A percentile compares a stretch with the other conserved stretches of the same genome.
Conservation (phyloP, 495 filamentous ascomycete species). For the Cercophora scortea region DNA sequence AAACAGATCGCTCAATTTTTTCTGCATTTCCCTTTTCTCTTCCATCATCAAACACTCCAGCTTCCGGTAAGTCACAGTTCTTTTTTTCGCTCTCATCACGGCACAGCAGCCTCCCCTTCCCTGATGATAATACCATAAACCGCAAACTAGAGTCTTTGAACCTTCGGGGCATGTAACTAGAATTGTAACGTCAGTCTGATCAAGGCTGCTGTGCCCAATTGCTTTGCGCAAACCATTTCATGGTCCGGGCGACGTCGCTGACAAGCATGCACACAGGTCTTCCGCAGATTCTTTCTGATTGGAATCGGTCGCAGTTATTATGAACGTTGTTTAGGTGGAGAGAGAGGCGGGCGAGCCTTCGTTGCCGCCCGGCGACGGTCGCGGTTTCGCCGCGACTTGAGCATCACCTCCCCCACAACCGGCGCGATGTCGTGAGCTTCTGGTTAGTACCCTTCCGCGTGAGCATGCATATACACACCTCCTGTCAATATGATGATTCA, state of each 20-base stretch:
- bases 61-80: conserved; percentile 20
- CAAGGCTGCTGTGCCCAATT: conserved; percentile 17
- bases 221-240: background rate
- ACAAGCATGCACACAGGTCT: background rate
- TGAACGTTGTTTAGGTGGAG: too few relatives aligned
- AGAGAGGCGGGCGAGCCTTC: too few relatives aligned
- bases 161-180: conserved; percentile 78
- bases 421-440: background rate
- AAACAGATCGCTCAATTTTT: conserved; percentile 13
- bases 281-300: background rate
- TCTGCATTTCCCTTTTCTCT: conserved; percentile 7
- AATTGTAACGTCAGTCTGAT: conserved; percentile 99
- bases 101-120: conserved; percentile 12
- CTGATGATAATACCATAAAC: conserved; percentile 66
- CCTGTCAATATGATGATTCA: conserved; percentile 63
- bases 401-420: too few relatives aligned
- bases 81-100: conserved; percentile 1
- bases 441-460: conserved; percentile 9
- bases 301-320: background rate
- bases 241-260: background rate
- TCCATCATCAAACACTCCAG: conserved; percentile 10
- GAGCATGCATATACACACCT: background rate
- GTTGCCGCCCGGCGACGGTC: too few relatives aligned
- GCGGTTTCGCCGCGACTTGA: too few relatives aligned
- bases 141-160: conserved; percentile 99